Evolutionary conservation across 2,329 filamentous ascomycete genomes (phyloP).

Genomic region (Iodosphaeria phyllophila): DNA sequence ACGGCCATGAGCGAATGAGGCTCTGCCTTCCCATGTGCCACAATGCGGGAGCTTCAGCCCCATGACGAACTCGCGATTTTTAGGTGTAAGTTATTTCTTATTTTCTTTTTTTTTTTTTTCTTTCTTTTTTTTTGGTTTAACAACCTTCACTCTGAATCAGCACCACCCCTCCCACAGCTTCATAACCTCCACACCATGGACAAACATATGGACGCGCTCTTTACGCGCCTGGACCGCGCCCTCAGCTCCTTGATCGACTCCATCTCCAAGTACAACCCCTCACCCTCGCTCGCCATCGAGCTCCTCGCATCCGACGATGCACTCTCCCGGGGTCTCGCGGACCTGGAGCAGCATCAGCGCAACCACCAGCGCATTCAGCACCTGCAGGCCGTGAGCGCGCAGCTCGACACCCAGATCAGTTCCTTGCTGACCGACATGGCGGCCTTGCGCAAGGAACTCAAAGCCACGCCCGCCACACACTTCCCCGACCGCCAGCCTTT

Average conservation of each 20-base stretch:
- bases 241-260: slow-evolving; percentile 58
- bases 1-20: too few species aligned
- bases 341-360: slow-evolving; percentile 56
- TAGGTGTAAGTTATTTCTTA: too few species aligned
- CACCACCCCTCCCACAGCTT: too few species aligned
- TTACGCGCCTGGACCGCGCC: slow-evolving; percentile 47
- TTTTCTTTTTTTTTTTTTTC: too few species aligned
- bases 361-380: slow-evolving; percentile 51
- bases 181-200: slow-evolving; percentile 30
- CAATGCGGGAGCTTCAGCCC: too few species aligned
- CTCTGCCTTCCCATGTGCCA: too few species aligned
- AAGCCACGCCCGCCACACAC: slow-evolving; percentile 38
- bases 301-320: slow-evolving; percentile 52
- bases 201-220: slow-evolving; percentile 38
- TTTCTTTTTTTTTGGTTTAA: too few species aligned
- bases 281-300: slow-evolving; percentile 44
- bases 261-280: slow-evolving; percentile 67
- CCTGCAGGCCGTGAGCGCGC: slow-evolving; percentile 45
- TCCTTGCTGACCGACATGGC: slow-evolving; percentile 52
- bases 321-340: slow-evolving; percentile 44
- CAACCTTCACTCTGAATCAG: too few species aligned
- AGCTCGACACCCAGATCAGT: slow-evolving; percentile 55
- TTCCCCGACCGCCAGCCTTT: slow-evolving; percentile 31
- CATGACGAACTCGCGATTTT: too few species aligned
- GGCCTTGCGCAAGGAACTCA: slow-evolving; percentile 53